Percentiles rank a stretch among this genome's conserved stretches.
Conservation (phyloP, 2,329 filamentous ascomycete genomes). For the Dactylonectria estremocensis region DNA sequence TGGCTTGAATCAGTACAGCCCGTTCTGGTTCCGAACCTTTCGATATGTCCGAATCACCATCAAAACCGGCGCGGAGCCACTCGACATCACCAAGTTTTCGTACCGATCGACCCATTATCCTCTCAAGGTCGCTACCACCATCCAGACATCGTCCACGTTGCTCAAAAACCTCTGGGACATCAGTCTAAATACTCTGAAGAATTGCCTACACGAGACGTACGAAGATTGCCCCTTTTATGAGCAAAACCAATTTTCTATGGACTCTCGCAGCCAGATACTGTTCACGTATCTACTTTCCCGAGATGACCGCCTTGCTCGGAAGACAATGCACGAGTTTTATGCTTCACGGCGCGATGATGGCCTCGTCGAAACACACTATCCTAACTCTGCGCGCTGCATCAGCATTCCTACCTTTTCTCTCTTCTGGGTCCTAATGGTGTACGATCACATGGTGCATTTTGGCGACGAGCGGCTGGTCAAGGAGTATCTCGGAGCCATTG, state of each 20-base stretch:
- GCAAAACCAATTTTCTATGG: constrained; percentile 29
- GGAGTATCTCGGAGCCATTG: constrained; percentile 24
- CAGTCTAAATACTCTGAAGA: constrained; percentile 24
- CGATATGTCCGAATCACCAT: constrained; percentile 18
- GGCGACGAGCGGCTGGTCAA: constrained; percentile 23
- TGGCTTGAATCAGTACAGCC: constrained; percentile 25
- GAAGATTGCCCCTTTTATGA: constrained; percentile 28
- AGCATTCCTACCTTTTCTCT: constrained; percentile 28
- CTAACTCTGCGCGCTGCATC: constrained; percentile 18
- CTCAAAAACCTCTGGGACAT: constrained; percentile 21
- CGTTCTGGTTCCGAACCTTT: constrained; percentile 28
- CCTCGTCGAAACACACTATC: constrained; percentile 24
- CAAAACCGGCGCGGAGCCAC: background rate
- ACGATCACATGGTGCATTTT: constrained; percentile 32
- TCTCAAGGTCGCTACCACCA: constrained; percentile 3
- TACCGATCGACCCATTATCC: constrained; percentile 26
- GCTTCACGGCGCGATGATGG: constrained; percentile 26
- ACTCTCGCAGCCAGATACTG: constrained; percentile 27
- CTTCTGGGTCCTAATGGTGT: constrained; percentile 29
- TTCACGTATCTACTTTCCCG: constrained; percentile 26
- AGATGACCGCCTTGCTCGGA: constrained; percentile 18
- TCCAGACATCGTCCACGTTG: constrained; percentile 14
- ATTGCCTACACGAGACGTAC: constrained; percentile 28
- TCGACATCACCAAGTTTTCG: constrained; percentile 11
- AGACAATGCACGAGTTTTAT: constrained; percentile 32